Evolutionary conservation across 1,284 basidiomycete genomes (phyloP).

Genomic region (Fomitiporia mediterranea): DNA sequence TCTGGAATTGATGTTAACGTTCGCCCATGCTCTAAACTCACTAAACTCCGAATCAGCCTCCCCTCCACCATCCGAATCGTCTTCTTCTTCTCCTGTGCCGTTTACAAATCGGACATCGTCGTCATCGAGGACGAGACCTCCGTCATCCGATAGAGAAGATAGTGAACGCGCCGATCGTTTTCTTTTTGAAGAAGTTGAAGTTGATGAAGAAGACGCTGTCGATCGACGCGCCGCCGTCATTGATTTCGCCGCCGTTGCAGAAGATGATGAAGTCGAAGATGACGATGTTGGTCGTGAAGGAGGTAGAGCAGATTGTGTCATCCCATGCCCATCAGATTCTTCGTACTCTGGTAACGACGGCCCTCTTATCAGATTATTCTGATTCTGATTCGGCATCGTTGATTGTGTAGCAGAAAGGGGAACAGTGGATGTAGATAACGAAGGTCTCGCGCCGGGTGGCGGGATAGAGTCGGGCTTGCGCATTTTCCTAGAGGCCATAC

Average conservation of each 20-base stretch:
- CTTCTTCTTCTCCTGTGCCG: slow-evolving; percentile 55
- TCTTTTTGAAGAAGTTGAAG: slow-evolving; percentile 21
- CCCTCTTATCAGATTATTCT: not conserved
- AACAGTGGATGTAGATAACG: slow-evolving; percentile 24
- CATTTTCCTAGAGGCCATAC: slow-evolving; percentile 68
- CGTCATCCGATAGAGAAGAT: slow-evolving; percentile 26
- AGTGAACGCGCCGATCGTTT: slow-evolving; percentile 2
- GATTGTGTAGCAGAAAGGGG: slow-evolving; percentile 1
- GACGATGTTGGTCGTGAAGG: slow-evolving; percentile 16
- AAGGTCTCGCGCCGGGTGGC: slow-evolving; percentile 31
- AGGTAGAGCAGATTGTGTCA: no score
- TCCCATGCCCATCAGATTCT: not conserved
- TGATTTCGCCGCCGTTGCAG: not conserved
- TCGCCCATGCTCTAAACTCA: slow-evolving; percentile 53
- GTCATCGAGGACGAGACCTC: slow-evolving; percentile 33
- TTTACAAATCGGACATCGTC: slow-evolving; percentile 42
- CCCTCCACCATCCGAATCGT: slow-evolving; percentile 50
- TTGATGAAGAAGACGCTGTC: slow-evolving; percentile 17
- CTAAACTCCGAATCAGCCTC: slow-evolving; percentile 64
- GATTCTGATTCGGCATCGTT: not conserved
- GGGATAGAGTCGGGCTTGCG: slow-evolving; percentile 70
- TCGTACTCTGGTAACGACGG: slow-evolving; percentile 2
- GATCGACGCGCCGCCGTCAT: slow-evolving; percentile 19
- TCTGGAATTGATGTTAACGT: slow-evolving; percentile 48
- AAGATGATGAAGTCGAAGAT: slow-evolving; percentile 4